phyloP scores from a whole-genome alignment of 2,329 filamentous ascomycete genomes.

The Penicillium sp. region DNA sequence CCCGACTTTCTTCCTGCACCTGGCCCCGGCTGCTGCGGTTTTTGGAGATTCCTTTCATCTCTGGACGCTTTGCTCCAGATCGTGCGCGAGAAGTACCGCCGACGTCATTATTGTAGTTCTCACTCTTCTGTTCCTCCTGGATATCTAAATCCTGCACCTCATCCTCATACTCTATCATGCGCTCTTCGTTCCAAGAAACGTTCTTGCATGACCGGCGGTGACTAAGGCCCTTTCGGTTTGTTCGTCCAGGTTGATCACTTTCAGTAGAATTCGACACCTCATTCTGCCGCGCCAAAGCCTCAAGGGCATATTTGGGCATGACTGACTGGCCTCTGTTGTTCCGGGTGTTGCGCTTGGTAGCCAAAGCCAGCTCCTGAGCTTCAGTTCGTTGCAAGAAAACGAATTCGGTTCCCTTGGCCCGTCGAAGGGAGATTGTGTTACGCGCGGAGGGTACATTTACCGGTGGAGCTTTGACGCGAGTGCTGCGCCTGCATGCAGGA shows the following conservation, averaged over 20 bases:
- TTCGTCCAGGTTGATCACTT: slow-evolving; percentile 6
- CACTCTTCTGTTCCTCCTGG: slow-evolving; percentile 16
- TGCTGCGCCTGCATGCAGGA: slow-evolving; percentile 41
- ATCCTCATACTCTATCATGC: slow-evolving; percentile 42
- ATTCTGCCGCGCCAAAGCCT: slow-evolving; percentile 26
- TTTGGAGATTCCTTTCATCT: slow-evolving; percentile 30
- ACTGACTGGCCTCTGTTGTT: slow-evolving; percentile 46
- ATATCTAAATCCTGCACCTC: slow-evolving; percentile 18
- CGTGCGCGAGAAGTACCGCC: slow-evolving; percentile 17
- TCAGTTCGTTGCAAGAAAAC: slow-evolving; percentile 48
- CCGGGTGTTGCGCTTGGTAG: slow-evolving; percentile 49
- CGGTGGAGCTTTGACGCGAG: slow-evolving; percentile 35
- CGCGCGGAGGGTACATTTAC: slow-evolving; percentile 33
- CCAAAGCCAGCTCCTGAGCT: slow-evolving; percentile 45
- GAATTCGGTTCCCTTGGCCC: slow-evolving; percentile 51
- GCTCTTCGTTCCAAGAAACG: slow-evolving; percentile 45
- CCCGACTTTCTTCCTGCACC: slow-evolving; percentile 7
- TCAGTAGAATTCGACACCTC: slow-evolving; percentile 7
- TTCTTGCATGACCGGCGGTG: slow-evolving; percentile 27
- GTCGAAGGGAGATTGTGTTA: slow-evolving; percentile 47
- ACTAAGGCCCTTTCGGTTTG: slow-evolving; percentile 5
- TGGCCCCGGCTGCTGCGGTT: slow-evolving; percentile 31
- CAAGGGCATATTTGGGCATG: slow-evolving; percentile 36
- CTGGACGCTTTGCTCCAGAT: slow-evolving; percentile 23
- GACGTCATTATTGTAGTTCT: slow-evolving; percentile 26